Base-by-base conservation (phyloP, 208 protist species). In the Acanthamoeba lugdunensis region DNA sequence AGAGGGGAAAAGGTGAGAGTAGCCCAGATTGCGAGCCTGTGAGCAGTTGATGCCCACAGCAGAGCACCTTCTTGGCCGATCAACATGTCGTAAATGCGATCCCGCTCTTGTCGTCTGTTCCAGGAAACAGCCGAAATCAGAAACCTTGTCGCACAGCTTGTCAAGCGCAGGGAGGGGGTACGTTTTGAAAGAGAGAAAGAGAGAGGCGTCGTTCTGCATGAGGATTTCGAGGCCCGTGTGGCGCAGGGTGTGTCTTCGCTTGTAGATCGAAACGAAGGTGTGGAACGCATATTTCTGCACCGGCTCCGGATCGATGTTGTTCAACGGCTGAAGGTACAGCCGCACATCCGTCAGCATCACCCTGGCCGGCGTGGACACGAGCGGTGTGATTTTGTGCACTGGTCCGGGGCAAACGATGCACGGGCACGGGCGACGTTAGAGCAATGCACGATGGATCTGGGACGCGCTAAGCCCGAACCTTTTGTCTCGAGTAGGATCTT, bases 311-410 rank as follows among this genome's bases (percentile, higher is more conserved):
- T 91, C 65, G 41, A 98, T 95, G 33, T 96, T 96, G 54, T 97
- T 97, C 50, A 97, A 95, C 11, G 97, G 95, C 84, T 98, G 96
- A 54, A 98, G 97, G 54, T 96, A 96, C 14, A 96, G 69, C 1
- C 65, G 45, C 16, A 45, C 25, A 37, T 95, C 75, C 7, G 95
- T 96, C 4, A 96, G 23, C 28, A 95, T 30, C 21, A 96, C 61
- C 13, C 90, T 65, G 41, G 90, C 95, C n/a, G 75, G 94, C 13
- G 63, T 94, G 25, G 77, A 71, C 8, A 85, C 50, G 2, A 96
- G 54, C 37, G 95, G 95, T 28, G 94, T 94, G 58, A 90, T 90
- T 21, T 90, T 90, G 33, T 71, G 58, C 4, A 90, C 82, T 90
- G 79, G 28, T 61, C 18, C 6, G 69, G 11, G 69, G 37, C 1